A percentile compares a stretch with the other conserved stretches of the same genome.
These are phyloP conservation scores for Sporodiniella umbellata DNA, from an alignment of 371 early-diverging fungal genomes.

Conservation along the genomic window DNA sequence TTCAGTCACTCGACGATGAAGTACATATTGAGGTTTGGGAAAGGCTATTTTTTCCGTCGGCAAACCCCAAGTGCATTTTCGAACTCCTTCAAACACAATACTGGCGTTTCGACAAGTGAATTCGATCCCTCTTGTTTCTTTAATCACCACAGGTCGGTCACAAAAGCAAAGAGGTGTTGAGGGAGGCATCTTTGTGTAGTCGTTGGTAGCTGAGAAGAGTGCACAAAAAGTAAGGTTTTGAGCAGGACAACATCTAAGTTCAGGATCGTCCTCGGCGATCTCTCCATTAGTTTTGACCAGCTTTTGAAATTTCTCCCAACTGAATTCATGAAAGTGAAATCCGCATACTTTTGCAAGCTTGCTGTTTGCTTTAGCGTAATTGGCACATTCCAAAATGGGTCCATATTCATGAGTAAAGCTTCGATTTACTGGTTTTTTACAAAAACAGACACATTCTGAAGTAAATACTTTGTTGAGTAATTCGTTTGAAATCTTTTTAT, in stretches of 20 bases:
- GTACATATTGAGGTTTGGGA: conserved; percentile 1
- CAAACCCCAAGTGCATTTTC: conserved; percentile 31
- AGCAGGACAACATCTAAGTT: conserved; percentile 34
- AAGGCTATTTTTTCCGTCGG: conserved; percentile 29
- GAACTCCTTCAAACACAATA: conserved; percentile 25
- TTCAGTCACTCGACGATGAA: conserved; percentile 8
- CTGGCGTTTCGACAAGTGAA: conserved; percentile 30
- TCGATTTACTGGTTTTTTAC: conserved; percentile 26
- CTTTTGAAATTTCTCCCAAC: conserved; percentile 28
- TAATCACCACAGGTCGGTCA: conserved; percentile 11
- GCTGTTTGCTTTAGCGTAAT: neutral
- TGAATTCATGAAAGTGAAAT: conserved; percentile 42
- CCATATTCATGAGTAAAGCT: conserved; percentile 17
- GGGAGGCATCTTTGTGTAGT: conserved; percentile 4
- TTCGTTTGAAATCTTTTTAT: neutral
- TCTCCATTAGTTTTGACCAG: conserved; percentile 1
- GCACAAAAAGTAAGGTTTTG: conserved; percentile 50
- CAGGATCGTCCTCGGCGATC: conserved; percentile 22
- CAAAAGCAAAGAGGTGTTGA: conserved; percentile 30
- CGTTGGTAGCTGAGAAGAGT: conserved; percentile 26
- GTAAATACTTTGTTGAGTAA: conserved; percentile 8
- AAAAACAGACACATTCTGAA: conserved; percentile 32
- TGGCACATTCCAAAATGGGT: conserved; percentile 15
- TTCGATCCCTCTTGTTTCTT: neutral
- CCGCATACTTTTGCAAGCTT: conserved; percentile 28